A percentile compares a stretch with the other conserved stretches of the same genome.
These are phyloP conservation scores for Puccinia polysora DNA, from an alignment of 1,284 basidiomycete species.

Conservation along the genomic window DNA sequence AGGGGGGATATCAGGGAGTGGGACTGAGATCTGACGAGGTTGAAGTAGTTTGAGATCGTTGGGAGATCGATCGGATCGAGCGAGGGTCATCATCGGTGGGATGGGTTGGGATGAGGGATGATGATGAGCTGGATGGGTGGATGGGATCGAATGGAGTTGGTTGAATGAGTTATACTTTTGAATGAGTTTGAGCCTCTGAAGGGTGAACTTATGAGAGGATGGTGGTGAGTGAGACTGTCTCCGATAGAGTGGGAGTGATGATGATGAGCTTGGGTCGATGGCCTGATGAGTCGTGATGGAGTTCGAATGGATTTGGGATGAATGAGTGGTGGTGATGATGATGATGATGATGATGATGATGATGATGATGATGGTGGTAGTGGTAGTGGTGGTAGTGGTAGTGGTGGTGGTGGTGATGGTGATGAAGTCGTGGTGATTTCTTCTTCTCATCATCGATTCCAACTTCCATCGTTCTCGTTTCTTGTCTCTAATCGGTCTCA, in stretches of 20 bases:
- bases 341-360: neutral
- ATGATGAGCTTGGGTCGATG: neutral
- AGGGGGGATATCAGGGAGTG: constrained; percentile 3
- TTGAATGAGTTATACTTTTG: constrained; percentile 11
- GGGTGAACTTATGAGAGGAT: neutral
- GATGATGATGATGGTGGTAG: too few relatives aligned
- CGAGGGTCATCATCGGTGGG: too few relatives aligned
- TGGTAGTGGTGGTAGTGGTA: too few relatives aligned
- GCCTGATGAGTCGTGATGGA: neutral
- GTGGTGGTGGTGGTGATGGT: too few relatives aligned
- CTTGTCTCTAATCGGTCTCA: too few relatives aligned
- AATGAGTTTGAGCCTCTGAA: constrained; percentile 11
- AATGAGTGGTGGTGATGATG: neutral
- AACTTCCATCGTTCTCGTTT: too few relatives aligned
- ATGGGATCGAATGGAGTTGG: too few relatives aligned
- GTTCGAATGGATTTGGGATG: too few relatives aligned
- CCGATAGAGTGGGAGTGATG: neutral
- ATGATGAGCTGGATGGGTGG: too few relatives aligned
- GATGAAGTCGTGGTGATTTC: too few relatives aligned
- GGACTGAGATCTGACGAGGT: neutral
- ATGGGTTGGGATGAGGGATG: too few relatives aligned
- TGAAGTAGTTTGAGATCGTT: neutral
- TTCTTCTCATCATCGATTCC: too few relatives aligned
- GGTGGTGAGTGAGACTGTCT: neutral
- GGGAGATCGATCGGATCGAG: neutral